phyloP scores from a whole-genome alignment of 2,329 filamentous ascomycete genomes.

The Helotiales sp. region DNA sequence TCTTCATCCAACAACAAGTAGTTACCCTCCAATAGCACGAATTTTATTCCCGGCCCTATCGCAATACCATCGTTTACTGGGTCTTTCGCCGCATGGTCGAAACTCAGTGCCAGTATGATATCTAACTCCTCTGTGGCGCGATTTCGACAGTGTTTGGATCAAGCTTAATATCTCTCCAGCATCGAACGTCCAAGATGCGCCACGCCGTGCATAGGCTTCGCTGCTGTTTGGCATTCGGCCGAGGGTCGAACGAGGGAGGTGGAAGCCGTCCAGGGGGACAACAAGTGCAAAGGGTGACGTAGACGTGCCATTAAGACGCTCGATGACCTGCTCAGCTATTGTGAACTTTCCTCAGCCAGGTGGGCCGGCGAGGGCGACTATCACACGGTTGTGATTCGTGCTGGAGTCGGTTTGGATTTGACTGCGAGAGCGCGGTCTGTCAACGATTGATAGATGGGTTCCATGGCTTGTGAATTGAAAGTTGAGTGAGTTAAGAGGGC shows the following conservation, averaged over 20 bases:
- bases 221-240: slow-evolving; percentile 77
- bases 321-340: slow-evolving; percentile 70
- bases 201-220: slow-evolving; percentile 77
- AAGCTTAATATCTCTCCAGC: slow-evolving; percentile 70
- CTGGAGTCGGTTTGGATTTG: slow-evolving; percentile 17
- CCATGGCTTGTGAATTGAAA: slow-evolving; percentile 27
- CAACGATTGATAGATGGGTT: slow-evolving; percentile 29
- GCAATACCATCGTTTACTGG: slow-evolving; percentile 70
- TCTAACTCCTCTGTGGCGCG: slow-evolving; percentile 20
- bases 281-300: slow-evolving; percentile 65
- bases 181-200: slow-evolving; percentile 94
- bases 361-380: slow-evolving; percentile 43
- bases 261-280: slow-evolving; percentile 94
- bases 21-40: slow-evolving; percentile 78
- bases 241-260: slow-evolving; percentile 80
- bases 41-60: slow-evolving; percentile 61
- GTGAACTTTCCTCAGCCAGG: slow-evolving; percentile 70
- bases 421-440: slow-evolving; percentile 27
- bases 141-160: slow-evolving; percentile 51
- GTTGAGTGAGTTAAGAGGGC: not conserved
- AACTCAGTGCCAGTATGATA: slow-evolving; percentile 67
- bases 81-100: slow-evolving; percentile 81
- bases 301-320: slow-evolving; percentile 65
- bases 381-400: slow-evolving; percentile 30
- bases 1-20: slow-evolving; percentile 69